phyloP scores from a whole-genome alignment of 768 basidiomycete genomes.

The Rossbeevera mucosa region DNA sequence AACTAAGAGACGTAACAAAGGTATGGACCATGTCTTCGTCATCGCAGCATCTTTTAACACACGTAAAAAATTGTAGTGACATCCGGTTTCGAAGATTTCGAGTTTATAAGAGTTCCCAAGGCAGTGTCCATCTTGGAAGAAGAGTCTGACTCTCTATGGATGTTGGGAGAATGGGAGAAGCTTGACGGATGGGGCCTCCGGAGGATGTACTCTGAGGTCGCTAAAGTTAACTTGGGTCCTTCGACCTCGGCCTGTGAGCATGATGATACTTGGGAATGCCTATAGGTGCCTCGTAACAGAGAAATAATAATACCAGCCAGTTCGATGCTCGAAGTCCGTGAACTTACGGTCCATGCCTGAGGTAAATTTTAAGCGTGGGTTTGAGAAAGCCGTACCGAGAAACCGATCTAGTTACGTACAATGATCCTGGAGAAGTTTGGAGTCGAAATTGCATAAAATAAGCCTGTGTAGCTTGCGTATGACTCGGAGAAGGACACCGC shows the following conservation, averaged over 20 bases:
- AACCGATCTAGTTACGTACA: background rate
- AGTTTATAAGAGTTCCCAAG: slow-evolving; percentile 19
- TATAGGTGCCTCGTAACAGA: slow-evolving; percentile 2
- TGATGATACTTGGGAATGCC: slow-evolving; percentile 14
- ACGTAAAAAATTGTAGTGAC: slow-evolving; percentile 5
- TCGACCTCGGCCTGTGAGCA: slow-evolving; percentile 3
- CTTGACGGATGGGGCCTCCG: slow-evolving; percentile 13
- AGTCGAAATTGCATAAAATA: too few relatives aligned
- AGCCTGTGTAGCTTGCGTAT: too few relatives aligned
- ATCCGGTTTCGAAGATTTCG: slow-evolving; percentile 17
- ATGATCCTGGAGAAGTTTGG: background rate
- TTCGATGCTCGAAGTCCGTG: background rate
- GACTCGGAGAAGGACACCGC: too few relatives aligned
- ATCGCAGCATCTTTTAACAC: background rate
- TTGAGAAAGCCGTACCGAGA: background rate
- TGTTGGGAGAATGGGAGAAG: slow-evolving; percentile 20
- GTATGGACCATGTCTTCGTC: slow-evolving; percentile 1
- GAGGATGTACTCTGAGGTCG: slow-evolving; percentile 24
- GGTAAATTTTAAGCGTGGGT: background rate
- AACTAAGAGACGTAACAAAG: slow-evolving; percentile 9
- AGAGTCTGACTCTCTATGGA: background rate
- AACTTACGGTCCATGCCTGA: background rate
- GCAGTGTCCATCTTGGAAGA: slow-evolving; percentile 16
- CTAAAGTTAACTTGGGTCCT: slow-evolving; percentile 3
- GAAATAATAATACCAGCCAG: too few relatives aligned